These are phyloP conservation scores for Aphelidium insulamus DNA, from an alignment of 371 early-diverging fungal species.

Conservation along the genomic window DNA sequence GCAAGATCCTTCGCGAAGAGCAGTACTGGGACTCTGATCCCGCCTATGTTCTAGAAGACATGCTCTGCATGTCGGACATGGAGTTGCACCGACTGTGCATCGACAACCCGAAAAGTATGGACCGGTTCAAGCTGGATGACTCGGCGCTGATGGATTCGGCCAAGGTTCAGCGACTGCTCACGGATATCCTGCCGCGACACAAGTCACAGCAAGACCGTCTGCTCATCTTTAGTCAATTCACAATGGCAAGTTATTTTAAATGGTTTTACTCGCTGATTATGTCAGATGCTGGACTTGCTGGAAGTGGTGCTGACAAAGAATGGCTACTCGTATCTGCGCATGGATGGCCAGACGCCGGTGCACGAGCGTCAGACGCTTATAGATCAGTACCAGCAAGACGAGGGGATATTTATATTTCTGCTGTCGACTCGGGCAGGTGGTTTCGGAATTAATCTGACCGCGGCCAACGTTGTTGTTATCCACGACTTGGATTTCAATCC, in stretches of 20 bases:
- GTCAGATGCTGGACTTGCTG: constrained; percentile 35
- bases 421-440: constrained; percentile 83
- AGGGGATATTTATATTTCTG: constrained; percentile 44
- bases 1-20: constrained; percentile 27
- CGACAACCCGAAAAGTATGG: constrained; percentile 26
- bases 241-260: no score
- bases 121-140: constrained; percentile 21
- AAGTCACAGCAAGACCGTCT: constrained; percentile 28
- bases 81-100: constrained; percentile 46
- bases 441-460: constrained; percentile 71
- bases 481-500: constrained; percentile 89
- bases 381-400: constrained; percentile 44
- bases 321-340: constrained; percentile 18
- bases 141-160: constrained; percentile 52
- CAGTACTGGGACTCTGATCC: constrained; percentile 44
- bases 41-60: constrained; percentile 58
- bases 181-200: constrained; percentile 29
- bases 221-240: constrained; percentile 62
- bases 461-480: constrained; percentile 71
- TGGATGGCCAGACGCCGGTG: constrained; percentile 41
- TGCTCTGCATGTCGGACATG: constrained; percentile 64
- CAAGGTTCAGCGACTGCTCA: constrained; percentile 36
- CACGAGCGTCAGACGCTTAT: constrained; percentile 47
- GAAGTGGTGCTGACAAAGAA: constrained; percentile 23
- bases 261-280: constrained; percentile 10